Evolutionary conservation across 192 early-diverging fungal genomes (phyloP).

Genomic region (Cladochytrium replicatum): DNA sequence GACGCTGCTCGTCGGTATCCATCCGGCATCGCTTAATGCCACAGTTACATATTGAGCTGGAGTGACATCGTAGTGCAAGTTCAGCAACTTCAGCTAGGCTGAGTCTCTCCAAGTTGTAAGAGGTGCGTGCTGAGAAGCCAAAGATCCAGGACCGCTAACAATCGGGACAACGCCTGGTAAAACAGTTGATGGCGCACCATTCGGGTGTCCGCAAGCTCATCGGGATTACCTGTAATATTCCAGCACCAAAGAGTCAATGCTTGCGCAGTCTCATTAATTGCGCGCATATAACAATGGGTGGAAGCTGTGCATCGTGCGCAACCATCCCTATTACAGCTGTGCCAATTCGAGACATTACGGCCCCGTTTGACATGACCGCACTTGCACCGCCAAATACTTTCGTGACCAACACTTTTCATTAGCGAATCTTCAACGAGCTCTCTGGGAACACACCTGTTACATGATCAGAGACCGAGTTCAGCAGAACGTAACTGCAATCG

Average conservation of each 20-base stretch:
- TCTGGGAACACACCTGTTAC: constrained; percentile 51
- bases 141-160: constrained; percentile 6
- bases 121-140: no score
- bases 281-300: constrained; percentile 91
- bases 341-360: constrained; percentile 79
- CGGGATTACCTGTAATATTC: constrained; percentile 73
- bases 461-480: constrained; percentile 65
- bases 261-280: constrained; percentile 85
- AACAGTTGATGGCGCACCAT: constrained; percentile 9
- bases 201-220: constrained; percentile 61
- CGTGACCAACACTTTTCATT: constrained; percentile 48
- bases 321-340: constrained; percentile 86
- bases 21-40: constrained; percentile 84
- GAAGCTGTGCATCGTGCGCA: constrained; percentile 78
- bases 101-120: constrained; percentile 63
- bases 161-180: no score
- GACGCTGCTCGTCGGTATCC: constrained; percentile 85
- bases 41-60: constrained; percentile 86
- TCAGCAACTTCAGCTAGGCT: constrained; percentile 71
- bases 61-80: constrained; percentile 89
- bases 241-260: constrained; percentile 93
- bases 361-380: constrained; percentile 85
- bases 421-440: no score
- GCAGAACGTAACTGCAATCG: constrained; percentile 56
- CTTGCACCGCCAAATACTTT: constrained; percentile 95